These are phyloP conservation scores for Termitomyces sp. DNA, from an alignment of 768 basidiomycete species.

Conservation along the genomic window DNA sequence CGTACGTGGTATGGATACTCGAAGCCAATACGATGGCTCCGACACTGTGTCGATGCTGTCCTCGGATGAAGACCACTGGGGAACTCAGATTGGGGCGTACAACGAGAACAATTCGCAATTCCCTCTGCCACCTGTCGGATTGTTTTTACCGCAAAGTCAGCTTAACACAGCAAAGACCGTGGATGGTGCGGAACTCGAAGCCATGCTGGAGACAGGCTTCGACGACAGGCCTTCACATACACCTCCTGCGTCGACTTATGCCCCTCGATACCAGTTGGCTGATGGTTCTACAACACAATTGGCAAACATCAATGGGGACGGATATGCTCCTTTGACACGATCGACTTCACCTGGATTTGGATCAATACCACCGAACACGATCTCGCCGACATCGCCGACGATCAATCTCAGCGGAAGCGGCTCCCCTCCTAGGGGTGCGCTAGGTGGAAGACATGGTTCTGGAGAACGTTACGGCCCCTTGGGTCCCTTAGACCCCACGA, in stretches of 20 bases:
- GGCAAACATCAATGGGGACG: constrained; percentile 42
- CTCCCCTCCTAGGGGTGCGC: constrained; percentile 15
- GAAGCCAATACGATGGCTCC: constrained; percentile 72
- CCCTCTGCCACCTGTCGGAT: constrained; percentile 82
- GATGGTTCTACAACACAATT: constrained; percentile 51
- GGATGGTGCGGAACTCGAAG: constrained; percentile 77
- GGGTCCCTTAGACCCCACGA: constrained; percentile 61
- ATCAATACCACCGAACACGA: constrained; percentile 27
- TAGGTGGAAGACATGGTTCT: constrained; percentile 24
- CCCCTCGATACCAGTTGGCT: constrained; percentile 61
- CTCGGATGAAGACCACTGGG: constrained; percentile 96
- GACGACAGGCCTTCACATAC: constrained; percentile 67
- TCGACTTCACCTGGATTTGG: constrained; percentile 44
- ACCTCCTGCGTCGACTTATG: constrained; percentile 42
- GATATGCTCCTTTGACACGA: constrained; percentile 55
- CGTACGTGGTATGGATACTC: constrained; percentile 47
- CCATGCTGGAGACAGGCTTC: constrained; percentile 91
- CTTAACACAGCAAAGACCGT: constrained; percentile 49
- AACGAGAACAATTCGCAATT: constrained; percentile 81
- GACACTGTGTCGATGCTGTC: constrained; percentile 81
- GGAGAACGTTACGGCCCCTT: constrained; percentile 51
- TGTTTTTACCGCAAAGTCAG: constrained; percentile 43
- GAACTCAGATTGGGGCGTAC: constrained; percentile 91
- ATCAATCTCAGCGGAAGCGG: constrained; percentile 25
- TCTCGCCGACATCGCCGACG: constrained; percentile 42